Base-by-base conservation (phyloP, 768 basidiomycete species). In the Serendipita sp. region DNA sequence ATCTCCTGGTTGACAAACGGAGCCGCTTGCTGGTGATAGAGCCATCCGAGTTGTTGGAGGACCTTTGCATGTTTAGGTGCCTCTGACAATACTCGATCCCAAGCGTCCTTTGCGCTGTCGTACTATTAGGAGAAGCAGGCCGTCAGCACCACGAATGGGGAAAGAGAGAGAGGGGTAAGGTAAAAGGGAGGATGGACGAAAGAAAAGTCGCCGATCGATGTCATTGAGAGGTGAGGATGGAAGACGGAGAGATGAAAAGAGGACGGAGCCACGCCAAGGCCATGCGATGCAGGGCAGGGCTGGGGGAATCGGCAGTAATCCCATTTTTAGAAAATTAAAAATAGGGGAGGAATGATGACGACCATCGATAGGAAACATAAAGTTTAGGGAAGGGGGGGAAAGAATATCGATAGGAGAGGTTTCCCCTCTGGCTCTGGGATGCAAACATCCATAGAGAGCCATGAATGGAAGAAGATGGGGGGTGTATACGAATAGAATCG, bases 31-130 rank as follows among this genome's bases (percentile, higher is more conserved):
- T 97, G 95, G 72, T 96, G 94, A 71, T 97, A 95, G 10, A 99
- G 78, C 88, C 96, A 97, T 1, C 95, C 96, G 15, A 99, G 84
- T 74, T 98, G 96, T 71, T 98, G 96, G 2, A 98, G 81, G 3
- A 98, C 96, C 73, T 98, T 98, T 63, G 93, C 93, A 69, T 98
- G 95, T 15, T 84, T 83, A 0, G 95, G 92, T 69, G 94, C 95
- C 70, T 97, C 92, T 62, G 80, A 80, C 2, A 98, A 86, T 18
- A 99, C 96, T 18, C 92, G 88, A 70, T 97, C 94, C 68, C 98
- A 98, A 0, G 96, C 94, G 68, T 94, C 92, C 69, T 92, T 90
- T 2, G 96, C 95, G 53, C 83, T 85, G 47, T 82, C 80, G 74
- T 91, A 89, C 95, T 97, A 73, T 24, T 24, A 1, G 24, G 7